Conservation (phyloP, 169 alveolate genomes). For the Eimeria tenella region DNA sequence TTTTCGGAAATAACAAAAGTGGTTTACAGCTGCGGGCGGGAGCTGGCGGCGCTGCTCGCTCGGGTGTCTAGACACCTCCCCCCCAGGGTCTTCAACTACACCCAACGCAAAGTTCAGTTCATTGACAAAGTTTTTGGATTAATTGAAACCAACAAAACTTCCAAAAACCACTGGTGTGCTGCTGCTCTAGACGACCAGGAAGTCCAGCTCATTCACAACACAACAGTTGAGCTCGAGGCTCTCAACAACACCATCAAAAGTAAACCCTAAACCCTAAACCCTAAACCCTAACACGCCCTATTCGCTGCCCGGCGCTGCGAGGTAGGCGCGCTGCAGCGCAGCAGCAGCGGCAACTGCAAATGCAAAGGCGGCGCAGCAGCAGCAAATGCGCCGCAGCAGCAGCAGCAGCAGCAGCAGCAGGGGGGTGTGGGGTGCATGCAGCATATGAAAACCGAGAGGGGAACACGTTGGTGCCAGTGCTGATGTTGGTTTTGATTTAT, state of each 20-base stretch:
- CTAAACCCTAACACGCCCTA: slow-evolving; percentile 5
- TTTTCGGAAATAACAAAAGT: not conserved
- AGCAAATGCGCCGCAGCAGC: not conserved
- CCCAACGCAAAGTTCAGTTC: not conserved
- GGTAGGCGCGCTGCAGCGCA: not conserved
- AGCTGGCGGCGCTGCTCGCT: not conserved
- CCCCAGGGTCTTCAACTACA: not conserved
- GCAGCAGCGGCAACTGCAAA: not conserved
- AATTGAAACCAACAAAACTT: not conserved
- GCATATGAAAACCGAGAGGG: not conserved
- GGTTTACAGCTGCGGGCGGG: slow-evolving; percentile 31
- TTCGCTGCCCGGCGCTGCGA: no score
- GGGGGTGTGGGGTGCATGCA: not conserved
- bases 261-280: not conserved
- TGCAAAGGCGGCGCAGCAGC: not conserved
- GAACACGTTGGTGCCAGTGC: not conserved
- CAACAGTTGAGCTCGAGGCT: not conserved
- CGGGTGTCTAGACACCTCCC: not conserved
- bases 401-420: no score
- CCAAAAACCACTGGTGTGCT: slow-evolving; percentile 22
- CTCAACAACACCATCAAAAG: not conserved
- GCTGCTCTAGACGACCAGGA: not conserved
- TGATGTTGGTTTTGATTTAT: slow-evolving; percentile 1
- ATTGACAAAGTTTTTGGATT: slow-evolving; percentile 22
- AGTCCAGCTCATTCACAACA: not conserved